Evolutionary conservation across 164 flowering plant species (phyloP).

Genomic region (Magnolia sinica): DNA sequence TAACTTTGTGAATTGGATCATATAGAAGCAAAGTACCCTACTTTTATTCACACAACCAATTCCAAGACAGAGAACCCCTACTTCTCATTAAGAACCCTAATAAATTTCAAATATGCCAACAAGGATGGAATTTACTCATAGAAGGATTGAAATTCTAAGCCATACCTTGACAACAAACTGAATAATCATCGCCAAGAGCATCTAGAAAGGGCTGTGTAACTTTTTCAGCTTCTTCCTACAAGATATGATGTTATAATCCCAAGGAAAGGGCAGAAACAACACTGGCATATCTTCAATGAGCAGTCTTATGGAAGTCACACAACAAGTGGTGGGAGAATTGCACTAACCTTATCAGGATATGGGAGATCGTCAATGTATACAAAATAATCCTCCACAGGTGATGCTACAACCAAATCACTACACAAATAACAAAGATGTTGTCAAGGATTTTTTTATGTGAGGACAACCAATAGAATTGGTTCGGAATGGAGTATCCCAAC

Average conservation of each 20-base stretch:
- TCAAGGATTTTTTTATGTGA: neutral
- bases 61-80: too few relatives aligned
- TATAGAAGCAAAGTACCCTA: too few relatives aligned
- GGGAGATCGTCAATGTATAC: constrained; percentile 84
- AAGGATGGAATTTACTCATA: neutral
- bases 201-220: constrained; percentile 62
- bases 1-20: too few relatives aligned
- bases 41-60: too few relatives aligned
- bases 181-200: constrained; percentile 90
- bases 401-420: constrained; percentile 93
- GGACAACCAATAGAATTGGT: neutral
- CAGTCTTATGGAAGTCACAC: too few relatives aligned
- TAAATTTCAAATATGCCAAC: neutral
- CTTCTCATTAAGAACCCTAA: neutral
- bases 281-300: neutral
- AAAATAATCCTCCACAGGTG: constrained; percentile 97
- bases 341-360: constrained; percentile 52
- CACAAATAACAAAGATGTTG: neutral
- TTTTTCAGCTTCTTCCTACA: constrained; percentile 68
- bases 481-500: neutral
- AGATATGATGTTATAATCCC: neutral
- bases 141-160: neutral
- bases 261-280: constrained; percentile 5
- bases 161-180: constrained; percentile 84
- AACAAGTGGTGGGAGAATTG: neutral